These are phyloP conservation scores for Letharia columbiana DNA, from an alignment of 495 filamentous ascomycete species.

Conservation along the genomic window DNA sequence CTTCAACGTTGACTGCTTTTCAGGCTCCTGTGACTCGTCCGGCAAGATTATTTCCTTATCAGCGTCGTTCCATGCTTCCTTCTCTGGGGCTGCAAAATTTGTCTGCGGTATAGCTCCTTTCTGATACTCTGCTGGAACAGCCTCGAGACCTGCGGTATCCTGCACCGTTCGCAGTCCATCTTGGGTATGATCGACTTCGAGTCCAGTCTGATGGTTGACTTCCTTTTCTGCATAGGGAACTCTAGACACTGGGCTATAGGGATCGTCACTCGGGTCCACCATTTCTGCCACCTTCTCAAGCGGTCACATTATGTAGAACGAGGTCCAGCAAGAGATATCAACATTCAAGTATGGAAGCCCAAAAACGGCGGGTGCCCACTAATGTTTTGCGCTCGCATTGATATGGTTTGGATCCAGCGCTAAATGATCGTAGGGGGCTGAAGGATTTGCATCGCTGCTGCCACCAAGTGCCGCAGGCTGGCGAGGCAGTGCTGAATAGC, in stretches of 20 bases:
- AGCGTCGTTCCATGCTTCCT: conserved; percentile 2
- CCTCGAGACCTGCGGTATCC: conserved; percentile 4
- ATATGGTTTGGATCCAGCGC: background rate
- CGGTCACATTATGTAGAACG: background rate
- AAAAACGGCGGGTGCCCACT: background rate
- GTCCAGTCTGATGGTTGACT: background rate
- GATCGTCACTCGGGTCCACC: background rate
- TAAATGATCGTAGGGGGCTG: background rate
- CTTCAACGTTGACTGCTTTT: background rate
- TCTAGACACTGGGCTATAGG: background rate
- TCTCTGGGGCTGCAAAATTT: background rate
- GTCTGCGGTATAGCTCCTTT: background rate
- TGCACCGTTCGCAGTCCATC: background rate
- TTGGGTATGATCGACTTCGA: conserved; percentile 3
- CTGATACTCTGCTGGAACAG: conserved; percentile 1
- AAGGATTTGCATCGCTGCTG: background rate
- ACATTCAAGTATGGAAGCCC: background rate
- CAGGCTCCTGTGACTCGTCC: background rate
- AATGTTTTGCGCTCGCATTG: background rate
- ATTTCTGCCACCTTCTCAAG: background rate
- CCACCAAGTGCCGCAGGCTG: background rate
- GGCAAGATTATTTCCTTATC: background rate
- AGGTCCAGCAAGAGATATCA: background rate
- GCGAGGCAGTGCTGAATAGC: background rate
- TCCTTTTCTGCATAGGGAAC: background rate